Evolutionary conservation across 352 stramenopile genomes (phyloP), one percentile per base, ranked within the genome.

Genomic region (Halophytophthora batemanensis): DNA sequence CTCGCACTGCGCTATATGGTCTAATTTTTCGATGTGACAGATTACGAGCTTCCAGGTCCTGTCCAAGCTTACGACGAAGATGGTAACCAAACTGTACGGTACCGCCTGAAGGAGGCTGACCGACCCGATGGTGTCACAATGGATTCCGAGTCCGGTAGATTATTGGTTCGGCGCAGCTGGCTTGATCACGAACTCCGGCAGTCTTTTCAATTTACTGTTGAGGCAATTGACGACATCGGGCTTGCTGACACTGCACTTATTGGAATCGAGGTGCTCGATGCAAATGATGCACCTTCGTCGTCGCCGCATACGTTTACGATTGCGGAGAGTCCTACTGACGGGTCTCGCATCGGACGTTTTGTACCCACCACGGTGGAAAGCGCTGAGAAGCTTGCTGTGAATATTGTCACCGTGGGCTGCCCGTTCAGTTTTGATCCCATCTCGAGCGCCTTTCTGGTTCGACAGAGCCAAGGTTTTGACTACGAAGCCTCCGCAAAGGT

Each of bases 151-250:
- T 61, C 51, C 17, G 65, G 65, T 0, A 49, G 48, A n/a, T 19
- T 74, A n/a, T 39, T 41, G 13, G 43, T 71, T 1, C 61, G 61
- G 2, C 45, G 41, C 12, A 45, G 61, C 21, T 74, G 65, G 65
- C 54, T 74, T 25, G 65, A 71, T 34, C 68, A 65, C 50, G 61
- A 74, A 42, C 18, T 60, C 18, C 29, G 59, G 6, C 23, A 40
- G 2, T 56, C 33, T 1, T 38, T 61, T 22, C 50, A 12, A 0
- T 60, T 74, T 25, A 65, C 38, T 0, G 38, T 53, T 28, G 35
- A 68, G 14, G 59, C 62, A 17, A 68, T 64, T 19, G 70, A 69
- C 36, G 34, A 49, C 0, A 39, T 53, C 13, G 50, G 48, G 12
- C 53, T 68, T 1, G 52, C 21, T 17, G 54, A 68, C 7, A 60